phyloP scores from a whole-genome alignment of 768 basidiomycete species.

The Podaxis sp. region DNA sequence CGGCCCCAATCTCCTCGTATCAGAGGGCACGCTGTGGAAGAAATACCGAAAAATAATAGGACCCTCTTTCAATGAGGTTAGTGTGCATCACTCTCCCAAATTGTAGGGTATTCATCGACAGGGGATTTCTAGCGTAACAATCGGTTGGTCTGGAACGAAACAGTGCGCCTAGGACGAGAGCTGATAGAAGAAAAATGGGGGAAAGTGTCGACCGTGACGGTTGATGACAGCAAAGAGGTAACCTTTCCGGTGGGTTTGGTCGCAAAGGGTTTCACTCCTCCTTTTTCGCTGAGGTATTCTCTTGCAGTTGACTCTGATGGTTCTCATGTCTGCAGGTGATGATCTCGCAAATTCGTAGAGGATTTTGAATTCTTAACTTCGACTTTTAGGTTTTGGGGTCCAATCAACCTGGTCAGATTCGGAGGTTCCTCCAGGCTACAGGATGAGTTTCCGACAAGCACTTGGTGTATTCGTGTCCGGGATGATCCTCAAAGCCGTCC shows the following conservation, averaged over 20 bases:
- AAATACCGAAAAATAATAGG: conserved; percentile 20
- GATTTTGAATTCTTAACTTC: background rate
- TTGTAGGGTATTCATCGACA: background rate
- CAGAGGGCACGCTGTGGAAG: conserved; percentile 20
- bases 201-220: conserved; percentile 22
- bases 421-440: conserved; percentile 38
- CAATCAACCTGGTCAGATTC: conserved; percentile 48
- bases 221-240: conserved; percentile 52
- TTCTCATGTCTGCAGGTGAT: conserved; percentile 53
- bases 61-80: conserved; percentile 21
- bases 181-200: conserved; percentile 50
- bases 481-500: conserved; percentile 34
- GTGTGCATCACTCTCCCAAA: background rate
- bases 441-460: conserved; percentile 47
- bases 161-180: conserved; percentile 38
- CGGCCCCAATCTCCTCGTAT: conserved; percentile 17
- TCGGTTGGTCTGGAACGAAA: conserved; percentile 49
- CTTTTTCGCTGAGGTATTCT: background rate
- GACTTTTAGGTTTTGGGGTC: conserved; percentile 46
- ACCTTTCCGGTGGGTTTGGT: conserved; percentile 46
- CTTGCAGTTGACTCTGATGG: conserved; percentile 50
- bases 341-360: background rate
- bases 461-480: conserved; percentile 42
- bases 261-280: background rate
- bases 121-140: conserved; percentile 36